Evolutionary conservation across 2,329 filamentous ascomycete genomes (phyloP), one percentile per base, ranked within the genome.

Genomic region (Madurella fahalii): DNA sequence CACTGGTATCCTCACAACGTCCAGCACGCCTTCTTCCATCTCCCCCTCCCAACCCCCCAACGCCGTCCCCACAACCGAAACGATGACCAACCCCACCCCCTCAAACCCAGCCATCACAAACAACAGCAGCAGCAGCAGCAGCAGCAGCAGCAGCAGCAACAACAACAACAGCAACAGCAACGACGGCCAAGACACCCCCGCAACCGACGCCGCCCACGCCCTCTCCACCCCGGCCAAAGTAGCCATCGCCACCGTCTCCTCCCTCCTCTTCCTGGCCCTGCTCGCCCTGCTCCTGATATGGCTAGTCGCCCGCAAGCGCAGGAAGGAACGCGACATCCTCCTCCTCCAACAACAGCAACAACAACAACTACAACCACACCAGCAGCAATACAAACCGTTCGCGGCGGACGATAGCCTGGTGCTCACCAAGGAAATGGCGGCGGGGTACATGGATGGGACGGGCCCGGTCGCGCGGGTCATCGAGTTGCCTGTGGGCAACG

Each of bases 181-280:
- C 18, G 5, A n/a, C 34, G 18, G 31, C 34, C 8, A 4, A 40
- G 12, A 2, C 52, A 2, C 8, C 41, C n/a, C 12, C n/a, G 3
- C 40, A 9, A 41, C 13, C 44, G 7, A 16, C 40, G 7, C 30
- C 31, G 41, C n/a, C n/a, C n/a, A 43, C 12, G 2, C 32, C n/a
- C 25, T 54, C 32, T 41, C 52, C 0, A 50, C 41, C 8, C 11
- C 46, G 2, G 46, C 52, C n/a, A 50, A 20, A 40, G 52, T 41
- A 20, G 34, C 18, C 20, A 54, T 54, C 32, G 40, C 20, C 41
- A n/a, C 41, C 2, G 40, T 49, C 2, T 45, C 45, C 51, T 11
- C 31, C 32, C 8, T 40, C 46, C 46, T 53, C 46, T 17, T 42
- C 40, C 7, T 53, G 12, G 31, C 32, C 32, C n/a, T 53, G 2